Base-by-base conservation (phyloP, 768 basidiomycete genomes). In the Amyloporia xantha region DNA sequence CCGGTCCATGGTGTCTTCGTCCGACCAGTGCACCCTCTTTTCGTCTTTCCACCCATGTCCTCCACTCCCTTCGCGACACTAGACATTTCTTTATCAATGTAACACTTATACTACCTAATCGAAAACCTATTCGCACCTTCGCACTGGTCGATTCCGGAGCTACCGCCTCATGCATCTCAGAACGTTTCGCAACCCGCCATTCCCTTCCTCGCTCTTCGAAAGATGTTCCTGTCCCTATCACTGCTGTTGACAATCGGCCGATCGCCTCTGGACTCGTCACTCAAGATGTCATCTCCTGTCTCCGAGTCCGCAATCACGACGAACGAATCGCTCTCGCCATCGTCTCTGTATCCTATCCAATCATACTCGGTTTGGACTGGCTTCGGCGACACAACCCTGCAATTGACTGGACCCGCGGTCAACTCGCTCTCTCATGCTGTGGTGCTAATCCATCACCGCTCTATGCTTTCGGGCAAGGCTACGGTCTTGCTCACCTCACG, bases 261-360 rank as follows among this genome's bases (percentile, higher is more conserved):
- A 66, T 72, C 27, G 59, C 66, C 19, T 70, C 67, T 41, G 73
- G 73, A 4, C 55, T 70, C 11, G 60, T 73, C 38, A 70, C 69
- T 40, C 66, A 71, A 27, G 65, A 70, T 45, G 56, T 71, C 24
- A 50, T 71, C 5, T 49, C 65, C 13, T 35, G 56, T 2, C 40
- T 74, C 4, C 42, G 45, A 1, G 52, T 68, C 40, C 44, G 55
- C 17, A 33, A 58, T 38, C 69, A 65, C 44, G 46, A 51, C 1
- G 69, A 72, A 56, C 49, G 36, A 19, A 44, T 66, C 36, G 25
- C 55, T 17, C 57, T 72, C 2, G 58, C 47, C 38, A 59, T 72
- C 17, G 62, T 71, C 28, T 55, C 65, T n/a, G 61, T 53, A 2
- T 17, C 52, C 11, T 53, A 36, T 35, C 52, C 39, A 5, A 13